Percentiles rank a stretch among this genome's conserved stretches.
phyloP scores from a whole-genome alignment of 2,329 filamentous ascomycete species.

The Cladosporium cucumerinum region DNA sequence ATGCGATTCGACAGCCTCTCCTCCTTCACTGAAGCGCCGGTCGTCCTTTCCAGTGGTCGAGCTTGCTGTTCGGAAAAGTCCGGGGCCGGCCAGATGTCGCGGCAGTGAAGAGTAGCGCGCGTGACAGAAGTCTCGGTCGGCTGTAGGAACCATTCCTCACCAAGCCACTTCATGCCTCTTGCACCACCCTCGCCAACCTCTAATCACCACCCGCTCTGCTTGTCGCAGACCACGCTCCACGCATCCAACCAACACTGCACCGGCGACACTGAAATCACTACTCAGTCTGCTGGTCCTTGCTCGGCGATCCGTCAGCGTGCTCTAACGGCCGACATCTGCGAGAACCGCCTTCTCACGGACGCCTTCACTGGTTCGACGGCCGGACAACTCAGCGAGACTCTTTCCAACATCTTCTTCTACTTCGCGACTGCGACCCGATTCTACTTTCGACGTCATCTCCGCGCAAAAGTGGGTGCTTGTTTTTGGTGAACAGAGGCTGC shows the following conservation, averaged over 20 bases:
- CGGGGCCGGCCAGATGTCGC: not conserved
- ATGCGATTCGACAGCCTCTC: not conserved
- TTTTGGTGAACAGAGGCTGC: constrained; percentile 24
- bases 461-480: constrained; percentile 18
- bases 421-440: constrained; percentile 19
- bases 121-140: not conserved
- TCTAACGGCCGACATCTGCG: constrained; percentile 29
- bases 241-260: constrained; percentile 3
- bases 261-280: constrained; percentile 1
- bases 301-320: constrained; percentile 15
- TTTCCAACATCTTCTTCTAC: constrained; percentile 13
- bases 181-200: constrained; percentile 19
- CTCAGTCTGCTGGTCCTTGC: constrained; percentile 13
- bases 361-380: constrained; percentile 59
- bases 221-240: constrained; percentile 25
- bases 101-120: not conserved
- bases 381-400: constrained; percentile 24
- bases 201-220: constrained; percentile 23
- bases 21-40: constrained; percentile 2
- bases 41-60: not conserved
- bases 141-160: not conserved
- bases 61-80: constrained; percentile 1
- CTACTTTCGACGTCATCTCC: constrained; percentile 10
- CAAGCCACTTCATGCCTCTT: not conserved
- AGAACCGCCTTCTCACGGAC: constrained; percentile 46